A percentile compares a stretch with the other conserved stretches of the same genome.
Evolutionary conservation across 495 filamentous ascomycete species (phyloP).

Genomic region (Daldinia concentrica): DNA sequence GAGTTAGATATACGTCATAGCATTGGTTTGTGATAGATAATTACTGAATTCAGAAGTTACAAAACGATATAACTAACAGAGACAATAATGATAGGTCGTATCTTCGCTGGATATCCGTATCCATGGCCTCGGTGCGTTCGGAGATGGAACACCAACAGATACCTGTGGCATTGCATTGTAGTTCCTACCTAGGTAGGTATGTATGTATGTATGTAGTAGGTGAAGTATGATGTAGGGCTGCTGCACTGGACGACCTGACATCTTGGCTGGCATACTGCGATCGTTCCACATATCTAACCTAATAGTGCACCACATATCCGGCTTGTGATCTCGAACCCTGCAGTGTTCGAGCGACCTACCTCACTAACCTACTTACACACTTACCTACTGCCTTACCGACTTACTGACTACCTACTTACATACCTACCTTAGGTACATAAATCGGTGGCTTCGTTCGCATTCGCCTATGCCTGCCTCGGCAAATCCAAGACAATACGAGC

Average conservation of each 20-base stretch:
- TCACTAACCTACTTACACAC: background rate
- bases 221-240: background rate
- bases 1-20: background rate
- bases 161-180: no score
- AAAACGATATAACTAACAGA: background rate
- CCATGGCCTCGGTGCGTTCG: background rate
- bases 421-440: background rate
- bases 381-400: background rate
- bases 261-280: slow-evolving; percentile 8
- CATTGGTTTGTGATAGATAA: background rate
- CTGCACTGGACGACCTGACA: slow-evolving; percentile 5
- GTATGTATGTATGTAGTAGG: background rate
- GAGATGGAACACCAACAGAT: no score
- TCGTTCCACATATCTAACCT: slow-evolving; percentile 4
- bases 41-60: background rate
- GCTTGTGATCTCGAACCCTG: slow-evolving; percentile 5
- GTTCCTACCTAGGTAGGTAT: no score
- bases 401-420: background rate
- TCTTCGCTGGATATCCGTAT: background rate
- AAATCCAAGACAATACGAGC: slow-evolving; percentile 12
- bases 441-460: background rate
- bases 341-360: background rate
- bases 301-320: background rate
- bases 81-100: background rate
- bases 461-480: background rate